phyloP scores from a whole-genome alignment of 1,139 yeast genomes.

The Saccharomyces hybrid region DNA sequence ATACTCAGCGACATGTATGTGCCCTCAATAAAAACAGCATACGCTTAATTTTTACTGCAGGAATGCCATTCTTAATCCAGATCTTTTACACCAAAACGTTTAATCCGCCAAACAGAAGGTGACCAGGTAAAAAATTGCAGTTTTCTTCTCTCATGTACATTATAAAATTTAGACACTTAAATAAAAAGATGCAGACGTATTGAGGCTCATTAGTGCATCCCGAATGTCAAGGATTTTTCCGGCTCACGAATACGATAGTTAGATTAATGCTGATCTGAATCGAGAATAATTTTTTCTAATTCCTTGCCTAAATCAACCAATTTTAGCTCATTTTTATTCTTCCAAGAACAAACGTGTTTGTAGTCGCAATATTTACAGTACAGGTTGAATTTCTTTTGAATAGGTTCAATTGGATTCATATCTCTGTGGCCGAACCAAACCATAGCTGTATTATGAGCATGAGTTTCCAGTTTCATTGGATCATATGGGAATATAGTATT shows the following conservation, averaged over 20 bases:
- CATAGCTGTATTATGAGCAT: constrained; percentile 34
- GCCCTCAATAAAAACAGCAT: neutral
- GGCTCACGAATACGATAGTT: neutral
- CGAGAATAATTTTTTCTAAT: neutral
- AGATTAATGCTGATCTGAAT: neutral
- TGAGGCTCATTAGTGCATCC: neutral
- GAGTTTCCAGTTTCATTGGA: constrained; percentile 24
- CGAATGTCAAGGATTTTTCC: neutral
- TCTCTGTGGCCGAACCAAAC: constrained; percentile 51
- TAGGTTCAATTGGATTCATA: constrained; percentile 37
- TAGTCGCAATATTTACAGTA: constrained; percentile 52
- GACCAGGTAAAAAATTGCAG: neutral
- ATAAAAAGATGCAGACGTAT: neutral
- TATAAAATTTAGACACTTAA: too few relatives aligned
- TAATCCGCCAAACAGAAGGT: neutral
- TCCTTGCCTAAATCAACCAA: neutral
- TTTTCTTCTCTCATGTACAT: too few relatives aligned
- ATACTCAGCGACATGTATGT: too few relatives aligned
- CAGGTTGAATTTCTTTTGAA: constrained; percentile 30
- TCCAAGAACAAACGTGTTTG: constrained; percentile 33
- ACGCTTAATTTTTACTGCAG: too few relatives aligned
- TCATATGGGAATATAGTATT: constrained; percentile 37
- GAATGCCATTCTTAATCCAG: neutral
- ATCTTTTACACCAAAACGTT: neutral
- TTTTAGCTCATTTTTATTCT: constrained; percentile 9